Conservation (phyloP, 2,329 filamentous ascomycete genomes). For the Penicillium italicum region DNA sequence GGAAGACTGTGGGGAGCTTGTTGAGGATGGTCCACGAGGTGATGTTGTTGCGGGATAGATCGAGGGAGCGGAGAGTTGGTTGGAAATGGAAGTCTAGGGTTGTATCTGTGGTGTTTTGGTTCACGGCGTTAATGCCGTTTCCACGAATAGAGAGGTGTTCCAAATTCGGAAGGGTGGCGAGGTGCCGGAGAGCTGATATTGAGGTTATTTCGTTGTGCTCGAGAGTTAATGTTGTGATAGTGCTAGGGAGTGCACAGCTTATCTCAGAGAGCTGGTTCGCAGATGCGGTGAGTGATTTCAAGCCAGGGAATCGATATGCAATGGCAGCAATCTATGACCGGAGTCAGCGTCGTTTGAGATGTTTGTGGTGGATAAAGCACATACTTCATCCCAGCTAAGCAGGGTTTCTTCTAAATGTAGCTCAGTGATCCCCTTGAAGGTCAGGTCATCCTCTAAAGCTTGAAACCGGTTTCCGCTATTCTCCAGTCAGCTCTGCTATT, state of each 20-base stretch:
- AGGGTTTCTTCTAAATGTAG: conserved; percentile 66
- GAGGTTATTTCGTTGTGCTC: conserved; percentile 47
- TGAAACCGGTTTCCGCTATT: conserved; percentile 69
- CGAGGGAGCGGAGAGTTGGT: conserved; percentile 59
- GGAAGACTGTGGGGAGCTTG: conserved; percentile 62
- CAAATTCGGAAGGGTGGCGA: conserved; percentile 53
- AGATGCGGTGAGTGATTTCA: conserved; percentile 36
- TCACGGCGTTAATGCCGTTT: conserved; percentile 60
- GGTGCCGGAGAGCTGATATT: conserved; percentile 40
- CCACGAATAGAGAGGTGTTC: conserved; percentile 63
- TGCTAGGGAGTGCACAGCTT: conserved; percentile 28
- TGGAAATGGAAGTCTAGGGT: conserved; percentile 50
- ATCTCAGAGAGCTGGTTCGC: conserved; percentile 36
- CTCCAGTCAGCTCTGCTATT: conserved; percentile 15
- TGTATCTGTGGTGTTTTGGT: conserved; percentile 32
- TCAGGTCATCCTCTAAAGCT: conserved; percentile 38
- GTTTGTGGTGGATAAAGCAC: conserved; percentile 20
- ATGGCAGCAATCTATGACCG: conserved; percentile 33
- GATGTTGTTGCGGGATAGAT: conserved; percentile 70
- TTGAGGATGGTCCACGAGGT: conserved; percentile 72
- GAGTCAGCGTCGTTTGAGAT: neutral
- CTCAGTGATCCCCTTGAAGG: conserved; percentile 54
- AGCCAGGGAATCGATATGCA: conserved; percentile 33
- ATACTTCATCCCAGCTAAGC: conserved; percentile 63
- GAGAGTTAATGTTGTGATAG: conserved; percentile 47